Evolutionary conservation across 2,329 filamentous ascomycete species (phyloP), one percentile per base, ranked within the genome.

Genomic region (Xylariaceae sp.): DNA sequence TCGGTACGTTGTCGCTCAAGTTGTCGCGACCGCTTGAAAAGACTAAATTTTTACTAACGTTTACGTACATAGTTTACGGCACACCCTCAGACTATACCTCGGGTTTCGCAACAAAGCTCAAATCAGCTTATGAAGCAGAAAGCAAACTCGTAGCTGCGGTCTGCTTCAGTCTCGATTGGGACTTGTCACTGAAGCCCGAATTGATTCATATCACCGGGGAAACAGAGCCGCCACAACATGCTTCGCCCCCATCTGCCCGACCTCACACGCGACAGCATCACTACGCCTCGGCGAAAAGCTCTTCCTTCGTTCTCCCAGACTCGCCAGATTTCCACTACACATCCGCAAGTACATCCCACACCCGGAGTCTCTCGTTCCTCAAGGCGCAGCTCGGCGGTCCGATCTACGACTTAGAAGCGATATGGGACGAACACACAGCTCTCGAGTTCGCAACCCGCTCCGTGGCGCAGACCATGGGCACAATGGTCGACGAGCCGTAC

Each of bases 401-500:
- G 0, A 78, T 75, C 53, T 89, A 90, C 60, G 85, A 90, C 56
- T 77, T 91, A 9, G 88, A 91, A 62, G 76, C 77, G 1, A 83
- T 90, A 43, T 92, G 87, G 87, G 86, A 90, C 7, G 86, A 90
- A 66, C 87, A 92, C 63, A 87, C 84, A 0, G 75, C 76, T 39
- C 86, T 78, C 57, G 86, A 90, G 62, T 91, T 91, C 63, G 80
- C 67, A 1, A 80, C 83, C 48, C 76, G 86, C 11, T 81, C 80
- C 2, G 86, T 89, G 0, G 81, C 82, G 53, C 79, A 82, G 55
- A 91, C 87, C 0, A 90, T 91, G 87, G 75, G 75, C n/a, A 90
- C 87, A 0, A 90, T 91, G 87, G 86, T 90, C 1, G 75, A 83
- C 42, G 82, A 89, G 64, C 87, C 87, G 1, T 90, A 90, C 60